These are phyloP conservation scores for Venustampulla echinocandica DNA, from an alignment of 495 filamentous ascomycete genomes.

Conservation along the genomic window DNA sequence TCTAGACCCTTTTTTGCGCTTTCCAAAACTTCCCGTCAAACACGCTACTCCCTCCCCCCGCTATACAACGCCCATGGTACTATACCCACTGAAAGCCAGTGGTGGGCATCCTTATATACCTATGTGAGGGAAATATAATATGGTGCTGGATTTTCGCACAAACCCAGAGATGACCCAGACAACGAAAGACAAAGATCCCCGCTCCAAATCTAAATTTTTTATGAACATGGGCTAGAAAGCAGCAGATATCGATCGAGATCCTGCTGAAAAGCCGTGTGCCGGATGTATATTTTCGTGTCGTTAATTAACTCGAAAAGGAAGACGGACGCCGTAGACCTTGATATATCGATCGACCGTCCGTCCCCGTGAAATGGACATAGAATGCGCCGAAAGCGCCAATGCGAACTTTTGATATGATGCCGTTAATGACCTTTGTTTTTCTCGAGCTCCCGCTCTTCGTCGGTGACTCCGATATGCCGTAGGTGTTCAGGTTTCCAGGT, in stretches of 20 bases:
- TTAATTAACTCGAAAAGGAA: background rate
- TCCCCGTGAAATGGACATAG: background rate
- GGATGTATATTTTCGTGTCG: background rate
- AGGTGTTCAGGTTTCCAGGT: conserved; percentile 72
- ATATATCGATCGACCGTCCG: background rate
- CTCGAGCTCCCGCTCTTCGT: conserved; percentile 2
- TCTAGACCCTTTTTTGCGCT: background rate
- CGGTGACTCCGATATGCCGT: conserved; percentile 42
- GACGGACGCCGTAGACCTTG: background rate
- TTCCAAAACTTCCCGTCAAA: background rate
- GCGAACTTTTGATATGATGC: background rate
- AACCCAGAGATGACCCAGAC: background rate
- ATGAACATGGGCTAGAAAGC: background rate
- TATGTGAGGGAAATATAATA: no score
- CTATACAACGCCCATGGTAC: background rate
- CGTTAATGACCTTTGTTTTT: conserved; percentile 1
- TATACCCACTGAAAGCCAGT: background rate
- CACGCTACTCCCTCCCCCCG: background rate
- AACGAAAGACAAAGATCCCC: no score
- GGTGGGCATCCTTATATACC: no score
- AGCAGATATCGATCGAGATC: no score
- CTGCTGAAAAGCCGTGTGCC: background rate
- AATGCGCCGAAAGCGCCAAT: background rate
- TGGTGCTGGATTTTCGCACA: no score
- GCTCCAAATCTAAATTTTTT: background rate